Evolutionary conservation across 2,329 filamentous ascomycete species (phyloP).

Genomic region (Akanthomyces dipterigenus): DNA sequence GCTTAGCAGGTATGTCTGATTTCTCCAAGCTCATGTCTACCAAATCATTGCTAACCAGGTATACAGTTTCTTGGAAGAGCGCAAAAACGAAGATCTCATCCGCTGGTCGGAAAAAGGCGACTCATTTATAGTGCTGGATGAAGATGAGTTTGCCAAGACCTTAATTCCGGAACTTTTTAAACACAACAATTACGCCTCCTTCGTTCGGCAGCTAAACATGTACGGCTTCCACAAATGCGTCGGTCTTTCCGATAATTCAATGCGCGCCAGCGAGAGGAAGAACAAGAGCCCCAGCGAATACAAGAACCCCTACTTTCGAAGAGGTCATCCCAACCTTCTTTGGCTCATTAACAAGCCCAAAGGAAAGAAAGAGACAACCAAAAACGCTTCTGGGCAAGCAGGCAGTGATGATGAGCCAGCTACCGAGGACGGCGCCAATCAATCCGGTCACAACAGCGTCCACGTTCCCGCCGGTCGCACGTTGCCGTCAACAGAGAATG

Average conservation of each 20-base stretch:
- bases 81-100: conserved; percentile 89
- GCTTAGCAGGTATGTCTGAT: conserved; percentile 71
- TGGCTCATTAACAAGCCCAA: conserved; percentile 98
- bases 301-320: conserved; percentile 91
- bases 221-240: conserved; percentile 98
- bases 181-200: conserved; percentile 97
- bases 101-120: conserved; percentile 95
- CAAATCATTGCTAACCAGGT: conserved; percentile 18
- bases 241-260: conserved; percentile 89
- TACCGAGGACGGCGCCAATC: conserved; percentile 31
- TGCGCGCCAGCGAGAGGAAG: conserved; percentile 94
- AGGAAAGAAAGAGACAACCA: conserved; percentile 46
- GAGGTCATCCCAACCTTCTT: conserved; percentile 82
- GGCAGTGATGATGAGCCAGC: conserved; percentile 55
- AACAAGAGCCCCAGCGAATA: conserved; percentile 98
- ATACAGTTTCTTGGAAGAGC: conserved; percentile 83
- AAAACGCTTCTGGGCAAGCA: conserved; percentile 58
- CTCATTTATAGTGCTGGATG: conserved; percentile 93
- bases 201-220: conserved; percentile 92
- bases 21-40: not conserved
- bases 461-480: conserved; percentile 23
- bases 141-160: conserved; percentile 96
- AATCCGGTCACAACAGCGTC: conserved; percentile 13
- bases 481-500: conserved; percentile 37
- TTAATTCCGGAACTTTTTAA: conserved; percentile 98